Percentiles rank a stretch among this genome's conserved stretches.
These are phyloP conservation scores for Yarrowia alimentaria DNA, from an alignment of 805 yeast genomes.

Conservation along the genomic window DNA sequence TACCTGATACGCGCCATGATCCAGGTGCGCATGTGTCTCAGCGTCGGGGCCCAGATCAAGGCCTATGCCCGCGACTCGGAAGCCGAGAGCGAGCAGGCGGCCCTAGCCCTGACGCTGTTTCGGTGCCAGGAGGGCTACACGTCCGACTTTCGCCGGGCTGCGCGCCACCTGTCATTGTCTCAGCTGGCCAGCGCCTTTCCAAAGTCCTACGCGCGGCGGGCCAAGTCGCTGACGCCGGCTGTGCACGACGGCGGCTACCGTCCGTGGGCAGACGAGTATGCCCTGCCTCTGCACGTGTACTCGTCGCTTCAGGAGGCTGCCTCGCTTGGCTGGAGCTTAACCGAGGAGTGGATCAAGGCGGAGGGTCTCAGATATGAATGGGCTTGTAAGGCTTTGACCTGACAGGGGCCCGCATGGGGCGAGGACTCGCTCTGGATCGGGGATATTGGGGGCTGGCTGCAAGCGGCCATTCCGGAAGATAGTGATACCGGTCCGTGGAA, in stretches of 20 bases:
- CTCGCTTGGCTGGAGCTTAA: slow-evolving; percentile 41
- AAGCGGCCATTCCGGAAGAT: too few species aligned
- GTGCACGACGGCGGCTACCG: slow-evolving; percentile 36
- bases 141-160: slow-evolving; percentile 38
- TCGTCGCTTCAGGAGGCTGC: slow-evolving; percentile 44
- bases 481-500: too few species aligned
- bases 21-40: slow-evolving; percentile 23
- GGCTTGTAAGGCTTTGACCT: slow-evolving; percentile 29
- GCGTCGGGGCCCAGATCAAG: background rate
- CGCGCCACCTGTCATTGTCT: slow-evolving; percentile 33
- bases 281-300: slow-evolving; percentile 42
- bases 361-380: slow-evolving; percentile 38
- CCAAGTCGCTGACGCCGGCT: slow-evolving; percentile 27
- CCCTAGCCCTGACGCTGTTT: background rate
- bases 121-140: slow-evolving; percentile 31
- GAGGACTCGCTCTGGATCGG: background rate
- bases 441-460: too few species aligned
- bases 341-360: slow-evolving; percentile 41
- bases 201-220: slow-evolving; percentile 30
- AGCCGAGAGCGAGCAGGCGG: background rate
- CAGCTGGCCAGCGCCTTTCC: slow-evolving; percentile 33
- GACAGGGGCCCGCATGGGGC: background rate
- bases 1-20: slow-evolving; percentile 39
- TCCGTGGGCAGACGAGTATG: slow-evolving; percentile 40
- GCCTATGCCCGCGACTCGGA: background rate